Evolutionary conservation across 768 basidiomycete genomes (phyloP).

Genomic region (Rhizopogon salebrosus): DNA sequence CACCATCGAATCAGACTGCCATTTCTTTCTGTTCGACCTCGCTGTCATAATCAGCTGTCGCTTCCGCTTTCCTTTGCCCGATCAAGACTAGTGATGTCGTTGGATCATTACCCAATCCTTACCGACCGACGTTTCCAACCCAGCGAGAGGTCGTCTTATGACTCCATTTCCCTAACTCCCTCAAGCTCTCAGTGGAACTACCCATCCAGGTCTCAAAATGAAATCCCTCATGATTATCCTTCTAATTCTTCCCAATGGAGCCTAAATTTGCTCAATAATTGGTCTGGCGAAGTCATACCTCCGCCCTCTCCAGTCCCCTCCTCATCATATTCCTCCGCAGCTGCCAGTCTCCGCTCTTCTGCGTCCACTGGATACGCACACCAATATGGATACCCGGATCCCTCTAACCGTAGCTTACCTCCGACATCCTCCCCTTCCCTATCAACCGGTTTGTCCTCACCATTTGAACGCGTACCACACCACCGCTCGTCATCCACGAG

Average conservation of each 20-base stretch:
- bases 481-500: constrained; percentile 12
- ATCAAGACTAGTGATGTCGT: constrained; percentile 20
- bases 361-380: constrained; percentile 12
- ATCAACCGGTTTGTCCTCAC: constrained; percentile 14
- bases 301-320: constrained; percentile 21
- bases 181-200: constrained; percentile 26
- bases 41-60: background rate
- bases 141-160: constrained; percentile 18
- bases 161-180: constrained; percentile 12
- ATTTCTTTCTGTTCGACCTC: background rate
- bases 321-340: constrained; percentile 4
- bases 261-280: constrained; percentile 8
- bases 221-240: constrained; percentile 10
- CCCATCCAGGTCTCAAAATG: constrained; percentile 16
- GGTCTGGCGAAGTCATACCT: constrained; percentile 6
- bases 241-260: constrained; percentile 18
- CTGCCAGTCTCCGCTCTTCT: constrained; percentile 19
- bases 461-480: constrained; percentile 11
- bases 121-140: constrained; percentile 27
- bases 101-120: constrained; percentile 30
- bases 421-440: constrained; percentile 11
- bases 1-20: background rate
- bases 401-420: constrained; percentile 15
- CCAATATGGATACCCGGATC: constrained; percentile 16
- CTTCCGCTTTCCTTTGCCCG: constrained; percentile 2